A percentile compares a stretch with the other conserved stretches of the same genome.
Conservation (phyloP, 495 filamentous ascomycete genomes). For the Hypoxylon lenormandii region DNA sequence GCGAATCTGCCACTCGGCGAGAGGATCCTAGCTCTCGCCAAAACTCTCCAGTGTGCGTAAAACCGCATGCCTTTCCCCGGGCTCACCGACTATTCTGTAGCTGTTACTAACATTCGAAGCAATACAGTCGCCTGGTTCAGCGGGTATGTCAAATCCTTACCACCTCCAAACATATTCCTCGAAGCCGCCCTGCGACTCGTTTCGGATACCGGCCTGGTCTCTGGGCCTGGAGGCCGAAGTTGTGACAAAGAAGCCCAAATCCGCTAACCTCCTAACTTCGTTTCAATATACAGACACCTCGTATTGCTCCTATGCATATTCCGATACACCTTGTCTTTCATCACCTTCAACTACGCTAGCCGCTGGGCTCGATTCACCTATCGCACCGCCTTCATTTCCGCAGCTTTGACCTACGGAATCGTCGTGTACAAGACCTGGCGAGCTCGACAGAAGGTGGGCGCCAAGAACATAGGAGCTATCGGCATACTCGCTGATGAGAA, state of each 20-base stretch:
- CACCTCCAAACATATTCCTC: not conserved
- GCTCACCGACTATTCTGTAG: constrained; percentile 32
- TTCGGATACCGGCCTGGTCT: not conserved
- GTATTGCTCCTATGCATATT: constrained; percentile 82
- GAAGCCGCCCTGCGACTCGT: constrained; percentile 16
- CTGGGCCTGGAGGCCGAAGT: constrained; percentile 7
- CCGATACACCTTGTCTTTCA: constrained; percentile 83
- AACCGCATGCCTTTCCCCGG: constrained; percentile 17
- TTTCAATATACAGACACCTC: constrained; percentile 71
- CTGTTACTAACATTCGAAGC: constrained; percentile 46
- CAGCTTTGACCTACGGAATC: constrained; percentile 93
- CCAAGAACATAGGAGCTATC: constrained; percentile 67
- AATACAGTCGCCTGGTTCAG: constrained; percentile 79
- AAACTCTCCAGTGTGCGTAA: constrained; percentile 86
- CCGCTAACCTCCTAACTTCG: constrained; percentile 18
- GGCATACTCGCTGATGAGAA: constrained; percentile 88
- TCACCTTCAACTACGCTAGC: constrained; percentile 83
- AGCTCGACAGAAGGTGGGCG: constrained; percentile 76
- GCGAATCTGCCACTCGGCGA: constrained; percentile 76
- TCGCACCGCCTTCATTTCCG: constrained; percentile 86
- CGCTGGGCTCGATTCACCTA: constrained; percentile 82
- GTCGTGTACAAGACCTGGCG: constrained; percentile 99
- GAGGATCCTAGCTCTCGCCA: constrained; percentile 78
- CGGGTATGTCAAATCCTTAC: constrained; percentile 71
- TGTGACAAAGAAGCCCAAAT: constrained; percentile 7